Evolutionary conservation across 495 filamentous ascomycete species (phyloP), one percentile per base, ranked within the genome.

Genomic region (Viridothelium virens): DNA sequence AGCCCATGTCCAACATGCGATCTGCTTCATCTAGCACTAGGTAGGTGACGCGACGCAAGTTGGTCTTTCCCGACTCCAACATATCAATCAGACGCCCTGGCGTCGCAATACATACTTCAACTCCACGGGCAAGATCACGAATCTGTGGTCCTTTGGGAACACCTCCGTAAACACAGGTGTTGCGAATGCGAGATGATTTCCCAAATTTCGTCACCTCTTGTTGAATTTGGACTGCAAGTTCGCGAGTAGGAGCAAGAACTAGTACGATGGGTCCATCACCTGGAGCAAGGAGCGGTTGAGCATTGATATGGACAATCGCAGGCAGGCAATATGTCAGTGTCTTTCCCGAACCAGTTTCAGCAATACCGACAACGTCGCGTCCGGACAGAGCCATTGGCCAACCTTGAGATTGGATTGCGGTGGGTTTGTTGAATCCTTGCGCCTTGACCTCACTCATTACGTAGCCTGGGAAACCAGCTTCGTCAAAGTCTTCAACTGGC

Each of bases 351-450:
- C 94, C 94, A 46, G 94, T 98, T 83, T 98, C 94, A 74, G 94
- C 94, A 80, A 98, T 97, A 87, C 94, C 94, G 76, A 98, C 94
- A 66, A 97, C 94, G 76, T 98, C 94, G 71, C 94, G 93, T 78
- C 94, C 94, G 56, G 93, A 95, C 61, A 98, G 87, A 74, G 94
- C 92, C 94, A 97, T 97, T 62, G 94, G 94, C 94, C 94, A 98
- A 70, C 94, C 95, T 77, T 97, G 94, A 64, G 95, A 91, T 79
- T 98, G 94, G 74, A 98, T 98, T 63, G 95, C 86, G 56, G 94
- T 97, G 39, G 94, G 94, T 56, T 87, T 86, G 61, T 86, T 81
- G 77, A 98, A 98, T 34, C 94, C 94, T 80, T 97, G 92, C 61
- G 92, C 89, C 84, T 97, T 97, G 72, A 98, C 94, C 77, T 98